These are phyloP conservation scores for Athelia sp. DNA, from an alignment of 1,284 basidiomycete species.

Conservation along the genomic window DNA sequence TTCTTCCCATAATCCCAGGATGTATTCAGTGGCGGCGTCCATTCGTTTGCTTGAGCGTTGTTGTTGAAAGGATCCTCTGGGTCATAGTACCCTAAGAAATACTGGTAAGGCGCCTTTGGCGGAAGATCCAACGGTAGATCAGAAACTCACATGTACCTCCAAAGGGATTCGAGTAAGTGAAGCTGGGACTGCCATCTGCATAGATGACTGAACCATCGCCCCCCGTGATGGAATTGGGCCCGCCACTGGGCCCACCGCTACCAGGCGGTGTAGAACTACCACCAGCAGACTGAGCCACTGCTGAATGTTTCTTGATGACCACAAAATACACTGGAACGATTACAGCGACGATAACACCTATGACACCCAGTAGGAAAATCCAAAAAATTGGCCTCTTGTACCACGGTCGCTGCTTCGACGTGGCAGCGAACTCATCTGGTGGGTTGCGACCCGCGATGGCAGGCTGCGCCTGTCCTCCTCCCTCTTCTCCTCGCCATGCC, in stretches of 20 bases:
- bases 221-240: constrained; percentile 33
- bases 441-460: too few relatives aligned
- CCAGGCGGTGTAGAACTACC: neutral
- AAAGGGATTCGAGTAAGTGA: constrained; percentile 67
- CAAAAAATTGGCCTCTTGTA: too few relatives aligned
- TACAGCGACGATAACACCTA: too few relatives aligned
- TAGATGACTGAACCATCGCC: constrained; percentile 62
- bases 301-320: too few relatives aligned
- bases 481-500: too few relatives aligned
- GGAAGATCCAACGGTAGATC: constrained; percentile 1
- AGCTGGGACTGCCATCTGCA: constrained; percentile 57
- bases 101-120: neutral
- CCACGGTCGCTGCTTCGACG: too few relatives aligned
- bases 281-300: neutral
- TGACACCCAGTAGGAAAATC: too few relatives aligned
- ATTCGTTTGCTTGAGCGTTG: constrained; percentile 52
- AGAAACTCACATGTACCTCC: constrained; percentile 70
- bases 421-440: too few relatives aligned
- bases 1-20: constrained; percentile 54
- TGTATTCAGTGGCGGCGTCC: constrained; percentile 62
- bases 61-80: constrained; percentile 62
- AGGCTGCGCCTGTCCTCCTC: too few relatives aligned
- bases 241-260: constrained; percentile 10
- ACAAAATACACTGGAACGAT: too few relatives aligned
- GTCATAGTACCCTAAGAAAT: constrained; percentile 39